A percentile compares a stretch with the other conserved stretches of the same genome.
Evolutionary conservation across 2,329 filamentous ascomycete species (phyloP).

Genomic region (Teratosphaeria gauchensis): DNA sequence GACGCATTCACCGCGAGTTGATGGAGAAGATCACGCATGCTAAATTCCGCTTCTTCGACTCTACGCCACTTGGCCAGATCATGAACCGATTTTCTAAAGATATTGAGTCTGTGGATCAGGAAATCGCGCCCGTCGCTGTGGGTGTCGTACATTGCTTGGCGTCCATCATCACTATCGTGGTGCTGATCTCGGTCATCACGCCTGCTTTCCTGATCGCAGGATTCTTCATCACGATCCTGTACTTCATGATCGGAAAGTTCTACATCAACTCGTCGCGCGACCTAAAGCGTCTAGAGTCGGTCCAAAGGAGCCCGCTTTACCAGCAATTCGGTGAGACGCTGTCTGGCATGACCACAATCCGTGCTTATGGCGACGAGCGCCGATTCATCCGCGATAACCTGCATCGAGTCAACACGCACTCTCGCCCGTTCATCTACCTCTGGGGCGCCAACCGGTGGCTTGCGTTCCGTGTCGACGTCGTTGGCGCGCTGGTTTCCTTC

Average conservation of each 20-base stretch:
- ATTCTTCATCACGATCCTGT: slow-evolving; percentile 72
- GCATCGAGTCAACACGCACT: slow-evolving; percentile 76
- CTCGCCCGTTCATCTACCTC: slow-evolving; percentile 87
- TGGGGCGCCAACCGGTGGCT: slow-evolving; percentile 98
- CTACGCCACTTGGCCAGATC: slow-evolving; percentile 86
- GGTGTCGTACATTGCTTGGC: slow-evolving; percentile 57
- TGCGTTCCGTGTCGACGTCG: slow-evolving; percentile 78
- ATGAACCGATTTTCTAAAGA: slow-evolving; percentile 99
- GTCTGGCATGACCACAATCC: slow-evolving; percentile 89
- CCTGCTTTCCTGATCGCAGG: slow-evolving; percentile 84
- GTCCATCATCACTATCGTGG: slow-evolving; percentile 72
- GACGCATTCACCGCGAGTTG: slow-evolving; percentile 68
- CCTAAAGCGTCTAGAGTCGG: slow-evolving; percentile 86
- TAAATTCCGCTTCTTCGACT: slow-evolving; percentile 96
- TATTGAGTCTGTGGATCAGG: slow-evolving; percentile 87
- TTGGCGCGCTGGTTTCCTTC: slow-evolving; percentile 86
- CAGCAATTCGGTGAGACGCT: slow-evolving; percentile 97
- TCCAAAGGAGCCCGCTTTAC: slow-evolving; percentile 88
- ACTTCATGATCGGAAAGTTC: slow-evolving; percentile 73
- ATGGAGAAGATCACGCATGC: slow-evolving; percentile 74
- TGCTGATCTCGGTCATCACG: slow-evolving; percentile 79
- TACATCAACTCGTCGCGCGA: slow-evolving; percentile 92
- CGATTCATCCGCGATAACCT: slow-evolving; percentile 92
- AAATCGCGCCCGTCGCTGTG: slow-evolving; percentile 86
- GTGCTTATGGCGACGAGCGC: slow-evolving; percentile 88